Evolutionary conservation across 176 grass and related monocot genomes (phyloP), one percentile per base, ranked within the genome.

Genomic region (Bromus sterilis): DNA sequence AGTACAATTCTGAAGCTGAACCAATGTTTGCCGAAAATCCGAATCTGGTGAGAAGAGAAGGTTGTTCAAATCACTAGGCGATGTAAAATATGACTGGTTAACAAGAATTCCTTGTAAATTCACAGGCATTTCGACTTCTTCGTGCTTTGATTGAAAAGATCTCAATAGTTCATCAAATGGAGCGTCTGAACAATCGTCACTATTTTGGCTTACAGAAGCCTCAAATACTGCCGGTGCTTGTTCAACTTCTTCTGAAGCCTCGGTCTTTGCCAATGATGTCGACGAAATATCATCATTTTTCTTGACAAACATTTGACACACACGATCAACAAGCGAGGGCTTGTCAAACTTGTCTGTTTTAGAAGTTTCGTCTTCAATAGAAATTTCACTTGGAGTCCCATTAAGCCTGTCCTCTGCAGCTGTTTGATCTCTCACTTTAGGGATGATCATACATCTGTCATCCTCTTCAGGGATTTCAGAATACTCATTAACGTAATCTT

Each of bases 1-100:
- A 74, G 93, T 84, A 74, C 76, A 83, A 72, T 81, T 81, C 81
- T 95, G 96, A 71, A 84, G 51, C 46, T 95, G 90, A 40, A 84
- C 74, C 72, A 89, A 35, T 63, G 82, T 89, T 72, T 79, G 84
- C 29, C 64, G 77, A 80, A 98, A 95, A 67, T 82, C 60, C 82
- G 96, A 98, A 90, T 82, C 88, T 59, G 96, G 88, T 56, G 92
- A 91, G 76, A 98, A 98, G 56, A 98, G 70, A 83, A 95, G 81
- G 21, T 76, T 76, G 80, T 95, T 98, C 86, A 98, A 86, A 89
- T 91, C 86, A 80, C 46, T 68, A 20, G 92, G 90, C 11, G 90
- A 76, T 9, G 71, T 36, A 79, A 82, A 64, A 70, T 91, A 98
- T 76, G 87, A 92, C 78, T 91, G 88, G 67, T 91, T 86, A 42